These are phyloP conservation scores for Priceomyces carsonii DNA, from an alignment of 805 yeast species.

Conservation along the genomic window DNA sequence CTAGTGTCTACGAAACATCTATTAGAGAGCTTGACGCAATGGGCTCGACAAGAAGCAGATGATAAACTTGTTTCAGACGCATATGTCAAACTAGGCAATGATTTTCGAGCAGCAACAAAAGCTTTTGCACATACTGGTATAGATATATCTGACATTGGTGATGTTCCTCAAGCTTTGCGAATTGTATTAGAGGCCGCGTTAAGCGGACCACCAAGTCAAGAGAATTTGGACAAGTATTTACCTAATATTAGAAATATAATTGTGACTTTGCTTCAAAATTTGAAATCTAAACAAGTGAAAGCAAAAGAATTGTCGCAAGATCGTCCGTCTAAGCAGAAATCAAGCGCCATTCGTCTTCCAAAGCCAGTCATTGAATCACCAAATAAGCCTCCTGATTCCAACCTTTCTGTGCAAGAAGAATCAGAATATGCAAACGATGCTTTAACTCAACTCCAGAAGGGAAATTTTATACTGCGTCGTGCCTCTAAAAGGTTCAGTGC, in stretches of 20 bases:
- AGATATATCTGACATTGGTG: slow-evolving; percentile 80
- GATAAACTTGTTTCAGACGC: slow-evolving; percentile 87
- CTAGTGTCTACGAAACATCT: slow-evolving; percentile 87
- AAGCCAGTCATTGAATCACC: slow-evolving; percentile 1
- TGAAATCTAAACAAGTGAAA: slow-evolving; percentile 75
- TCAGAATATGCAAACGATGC: slow-evolving; percentile 47
- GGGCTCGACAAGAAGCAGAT: slow-evolving; percentile 82
- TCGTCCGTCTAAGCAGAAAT: neutral
- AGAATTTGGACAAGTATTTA: slow-evolving; percentile 72
- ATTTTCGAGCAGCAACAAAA: slow-evolving; percentile 81
- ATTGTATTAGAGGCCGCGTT: slow-evolving; percentile 82
- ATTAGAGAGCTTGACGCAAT: slow-evolving; percentile 80
- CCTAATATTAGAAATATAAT: slow-evolving; percentile 87
- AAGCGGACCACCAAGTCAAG: slow-evolving; percentile 81
- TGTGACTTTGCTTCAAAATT: slow-evolving; percentile 71
- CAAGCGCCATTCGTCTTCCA: slow-evolving; percentile 1
- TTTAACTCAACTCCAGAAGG: slow-evolving; percentile 73
- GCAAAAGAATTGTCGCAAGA: slow-evolving; percentile 41
- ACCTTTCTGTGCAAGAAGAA: no score
- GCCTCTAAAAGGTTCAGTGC: slow-evolving; percentile 95
- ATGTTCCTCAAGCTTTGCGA: slow-evolving; percentile 83
- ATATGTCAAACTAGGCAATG: slow-evolving; percentile 90
- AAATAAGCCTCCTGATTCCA: neutral
- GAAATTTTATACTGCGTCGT: slow-evolving; percentile 81
- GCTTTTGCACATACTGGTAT: slow-evolving; percentile 80